phyloP scores from a whole-genome alignment of 192 early-diverging fungal species.

The Coemansia javaensis region DNA sequence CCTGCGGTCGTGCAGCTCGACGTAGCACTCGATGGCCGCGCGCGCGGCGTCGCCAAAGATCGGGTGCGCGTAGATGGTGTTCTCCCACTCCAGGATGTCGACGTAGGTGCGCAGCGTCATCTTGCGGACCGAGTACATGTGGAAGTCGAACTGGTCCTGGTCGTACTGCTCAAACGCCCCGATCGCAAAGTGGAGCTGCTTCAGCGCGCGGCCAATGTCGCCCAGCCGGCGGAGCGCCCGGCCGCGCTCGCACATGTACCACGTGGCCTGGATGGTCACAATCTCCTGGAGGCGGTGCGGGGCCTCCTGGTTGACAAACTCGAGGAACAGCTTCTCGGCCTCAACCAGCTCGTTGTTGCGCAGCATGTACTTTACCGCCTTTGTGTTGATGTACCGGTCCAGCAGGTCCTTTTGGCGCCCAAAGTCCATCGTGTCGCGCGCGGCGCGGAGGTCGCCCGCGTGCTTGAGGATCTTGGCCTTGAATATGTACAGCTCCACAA shows the following conservation, averaged over 20 bases:
- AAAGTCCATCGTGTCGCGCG: constrained; percentile 76
- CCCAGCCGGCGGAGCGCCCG: constrained; percentile 63
- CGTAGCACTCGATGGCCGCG: constrained; percentile 63
- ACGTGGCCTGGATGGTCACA: constrained; percentile 86
- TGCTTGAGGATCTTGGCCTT: constrained; percentile 96
- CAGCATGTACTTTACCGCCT: constrained; percentile 91
- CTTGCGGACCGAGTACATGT: constrained; percentile 88
- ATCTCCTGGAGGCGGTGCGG: constrained; percentile 73
- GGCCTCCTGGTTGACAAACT: constrained; percentile 65
- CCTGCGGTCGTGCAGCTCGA: constrained; percentile 48
- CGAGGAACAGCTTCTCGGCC: constrained; percentile 76
- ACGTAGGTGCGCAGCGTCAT: constrained; percentile 81
- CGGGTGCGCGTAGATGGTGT: constrained; percentile 64
- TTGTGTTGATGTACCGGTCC: constrained; percentile 93
- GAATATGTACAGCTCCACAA: constrained; percentile 87
- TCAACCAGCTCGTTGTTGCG: constrained; percentile 72
- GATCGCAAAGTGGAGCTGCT: constrained; percentile 80
- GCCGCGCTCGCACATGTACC: constrained; percentile 81
- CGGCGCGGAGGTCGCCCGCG: constrained; percentile 65
- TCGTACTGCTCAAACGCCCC: constrained; percentile 78
- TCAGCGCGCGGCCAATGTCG: constrained; percentile 76
- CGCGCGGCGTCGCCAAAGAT: constrained; percentile 72
- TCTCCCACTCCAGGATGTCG: constrained; percentile 74
- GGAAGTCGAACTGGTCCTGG: constrained; percentile 96
- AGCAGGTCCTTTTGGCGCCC: constrained; percentile 85